Evolutionary conservation across 495 filamentous ascomycete species (phyloP).

Genomic region (Neurospora intermedia): DNA sequence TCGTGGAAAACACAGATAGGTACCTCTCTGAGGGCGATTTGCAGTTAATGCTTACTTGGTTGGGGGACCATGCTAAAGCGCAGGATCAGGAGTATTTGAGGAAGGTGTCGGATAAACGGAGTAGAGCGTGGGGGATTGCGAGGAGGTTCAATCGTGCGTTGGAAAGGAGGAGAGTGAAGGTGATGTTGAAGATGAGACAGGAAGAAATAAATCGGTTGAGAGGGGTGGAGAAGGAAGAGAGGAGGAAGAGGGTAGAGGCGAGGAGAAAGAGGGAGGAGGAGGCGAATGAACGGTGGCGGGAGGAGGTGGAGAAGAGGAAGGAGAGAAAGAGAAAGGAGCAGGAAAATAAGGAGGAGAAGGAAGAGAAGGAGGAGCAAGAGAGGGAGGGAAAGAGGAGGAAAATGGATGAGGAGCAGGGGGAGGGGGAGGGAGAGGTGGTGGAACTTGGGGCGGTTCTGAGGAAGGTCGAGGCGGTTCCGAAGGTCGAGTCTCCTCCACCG

Average conservation of each 20-base stretch:
- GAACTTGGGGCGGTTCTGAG: neutral
- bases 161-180: neutral
- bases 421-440: neutral
- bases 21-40: fast-evolving
- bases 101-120: too few species aligned
- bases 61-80: too few species aligned
- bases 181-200: too few species aligned
- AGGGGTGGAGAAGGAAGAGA: neutral
- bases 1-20: neutral
- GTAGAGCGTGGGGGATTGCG: neutral
- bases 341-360: neutral
- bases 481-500: too few species aligned
- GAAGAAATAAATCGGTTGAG: neutral
- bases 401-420: too few species aligned
- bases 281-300: neutral
- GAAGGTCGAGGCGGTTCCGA: neutral
- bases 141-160: neutral
- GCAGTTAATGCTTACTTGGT: neutral
- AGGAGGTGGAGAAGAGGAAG: too few species aligned
- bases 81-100: too few species aligned
- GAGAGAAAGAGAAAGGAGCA: neutral
- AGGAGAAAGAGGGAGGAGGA: neutral
- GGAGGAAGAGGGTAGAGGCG: neutral
- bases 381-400: too few species aligned
- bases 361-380: neutral